Base-by-base conservation (phyloP, 306 rosid genomes). In the Abrus pulchellus region DNA sequence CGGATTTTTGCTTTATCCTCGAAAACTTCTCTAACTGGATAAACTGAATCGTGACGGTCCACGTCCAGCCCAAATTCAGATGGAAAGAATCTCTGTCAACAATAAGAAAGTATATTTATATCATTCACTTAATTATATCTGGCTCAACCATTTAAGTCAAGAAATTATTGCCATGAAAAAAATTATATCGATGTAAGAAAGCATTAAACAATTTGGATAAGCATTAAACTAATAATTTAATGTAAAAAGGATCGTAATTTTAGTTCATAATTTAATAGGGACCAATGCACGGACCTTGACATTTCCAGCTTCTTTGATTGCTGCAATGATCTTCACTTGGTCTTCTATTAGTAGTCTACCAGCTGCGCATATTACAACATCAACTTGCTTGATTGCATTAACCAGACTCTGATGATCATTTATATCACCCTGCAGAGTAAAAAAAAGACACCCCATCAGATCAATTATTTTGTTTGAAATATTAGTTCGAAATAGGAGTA, bases 281-380 rank as follows among this genome's bases (percentile, higher is more conserved):
- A 13, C 28, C 44, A 59, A 50, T 4, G 8, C 1, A 0, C 34
- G 44, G 7, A 86, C 91, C 87, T 88, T 83, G 59, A 85, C 62
- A 5, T 80, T 85, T 77, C 89, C 87, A 29, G 86, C 87, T 68
- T 88, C 89, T 83, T 88, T 88, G 0, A 88, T 74, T 6, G 91
- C 89, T 36, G 55, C 76, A 6, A 88, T 80, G 50, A 88, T 30
- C 48, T 88, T 88, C 4, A 69, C 74, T 29, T 88, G 86, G 36
- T 85, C 84, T 8, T 47, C 66, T 6, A 85, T 30, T 4, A 65
- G 57, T 2, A 50, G 20, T 56, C 68, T 75, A 53, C 88, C 88
- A 9, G 59, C 38, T 27, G 82, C 36, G 14, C 77, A 85, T 7
- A 87, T 82, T 48, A 87, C 90, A 11, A 64, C 72, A 68, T 87